Evolutionary conservation across 2,329 filamentous ascomycete species (phyloP).

Genomic region (Phoma sp.): DNA sequence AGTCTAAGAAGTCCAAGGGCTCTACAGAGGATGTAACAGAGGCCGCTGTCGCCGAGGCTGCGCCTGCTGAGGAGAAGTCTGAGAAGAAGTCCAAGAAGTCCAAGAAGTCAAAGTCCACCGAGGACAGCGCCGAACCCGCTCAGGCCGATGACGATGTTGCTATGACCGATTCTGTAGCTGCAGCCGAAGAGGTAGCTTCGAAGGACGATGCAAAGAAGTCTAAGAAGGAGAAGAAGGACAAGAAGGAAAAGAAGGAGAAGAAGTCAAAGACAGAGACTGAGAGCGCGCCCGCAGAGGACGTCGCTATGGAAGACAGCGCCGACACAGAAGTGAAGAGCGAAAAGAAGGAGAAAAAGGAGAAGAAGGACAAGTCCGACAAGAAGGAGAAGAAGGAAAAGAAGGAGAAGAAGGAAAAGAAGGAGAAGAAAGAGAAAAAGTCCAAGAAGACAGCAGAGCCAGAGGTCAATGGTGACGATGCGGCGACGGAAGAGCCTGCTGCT

Average conservation of each 20-base stretch:
- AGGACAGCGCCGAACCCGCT: conserved; percentile 19
- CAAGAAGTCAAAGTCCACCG: conserved; percentile 34
- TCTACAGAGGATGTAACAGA: conserved; percentile 19
- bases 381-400: conserved; percentile 34
- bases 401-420: conserved; percentile 36
- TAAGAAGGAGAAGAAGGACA: conserved; percentile 34
- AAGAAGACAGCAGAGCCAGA: conserved; percentile 23
- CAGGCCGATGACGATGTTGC: conserved; percentile 22
- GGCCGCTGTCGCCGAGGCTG: conserved; percentile 21
- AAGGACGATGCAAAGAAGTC: conserved; percentile 33
- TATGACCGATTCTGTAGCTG: conserved; percentile 27
- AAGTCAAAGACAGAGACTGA: conserved; percentile 24
- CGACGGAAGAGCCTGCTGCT: conserved; percentile 19
- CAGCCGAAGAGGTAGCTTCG: conserved; percentile 11
- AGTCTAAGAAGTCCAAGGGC: conserved; percentile 42
- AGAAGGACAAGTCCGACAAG: conserved; percentile 22
- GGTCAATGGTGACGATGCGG: conserved; percentile 19
- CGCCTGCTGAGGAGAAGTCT: conserved; percentile 25
- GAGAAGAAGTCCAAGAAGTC: conserved; percentile 31
- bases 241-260: conserved; percentile 32
- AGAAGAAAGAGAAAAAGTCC: conserved; percentile 34
- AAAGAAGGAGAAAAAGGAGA: conserved; percentile 37
- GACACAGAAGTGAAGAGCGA: conserved; percentile 27
- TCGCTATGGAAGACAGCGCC: conserved; percentile 15
- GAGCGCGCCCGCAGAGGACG: conserved; percentile 15